These are phyloP conservation scores for Jaminaea rosea DNA, from an alignment of 1,284 basidiomycete species.

Conservation along the genomic window DNA sequence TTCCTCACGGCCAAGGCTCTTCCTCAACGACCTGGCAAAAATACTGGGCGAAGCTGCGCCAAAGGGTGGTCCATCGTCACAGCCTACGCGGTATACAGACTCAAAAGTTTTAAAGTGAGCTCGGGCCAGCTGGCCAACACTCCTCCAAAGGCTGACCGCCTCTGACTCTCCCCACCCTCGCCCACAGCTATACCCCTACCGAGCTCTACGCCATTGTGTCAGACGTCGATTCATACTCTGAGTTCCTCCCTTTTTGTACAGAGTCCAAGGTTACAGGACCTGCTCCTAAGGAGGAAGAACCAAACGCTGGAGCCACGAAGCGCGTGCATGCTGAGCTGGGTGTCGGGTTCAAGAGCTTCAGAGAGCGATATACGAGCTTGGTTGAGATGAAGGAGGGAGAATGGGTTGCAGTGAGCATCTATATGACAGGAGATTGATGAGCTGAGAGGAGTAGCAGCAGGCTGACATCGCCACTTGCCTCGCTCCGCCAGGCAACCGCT, in stretches of 20 bases:
- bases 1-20: too few species aligned
- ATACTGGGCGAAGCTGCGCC: too few species aligned
- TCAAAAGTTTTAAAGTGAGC: too few species aligned
- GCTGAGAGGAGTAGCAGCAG: too few species aligned
- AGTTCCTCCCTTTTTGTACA: conserved; percentile 83
- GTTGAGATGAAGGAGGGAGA: conserved; percentile 70
- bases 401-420: conserved; percentile 66
- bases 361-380: conserved; percentile 75
- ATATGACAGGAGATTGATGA: too few species aligned
- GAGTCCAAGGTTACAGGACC: conserved; percentile 59
- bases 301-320: not conserved
- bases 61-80: too few species aligned
- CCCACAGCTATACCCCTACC: not conserved
- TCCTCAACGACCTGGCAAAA: too few species aligned
- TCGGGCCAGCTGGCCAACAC: too few species aligned
- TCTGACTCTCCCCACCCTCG: too few species aligned
- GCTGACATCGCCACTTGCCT: too few species aligned
- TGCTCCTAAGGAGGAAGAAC: conserved; percentile 1
- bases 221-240: conserved; percentile 73
- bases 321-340: conserved; percentile 64
- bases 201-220: conserved; percentile 80
- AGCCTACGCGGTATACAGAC: too few species aligned
- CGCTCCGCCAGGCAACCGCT: conserved; percentile 70
- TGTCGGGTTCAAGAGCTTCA: conserved; percentile 77
- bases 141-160: too few species aligned